Evolutionary conservation across 176 grass and related monocot species (phyloP).

Genomic region (Musa beccarii): DNA sequence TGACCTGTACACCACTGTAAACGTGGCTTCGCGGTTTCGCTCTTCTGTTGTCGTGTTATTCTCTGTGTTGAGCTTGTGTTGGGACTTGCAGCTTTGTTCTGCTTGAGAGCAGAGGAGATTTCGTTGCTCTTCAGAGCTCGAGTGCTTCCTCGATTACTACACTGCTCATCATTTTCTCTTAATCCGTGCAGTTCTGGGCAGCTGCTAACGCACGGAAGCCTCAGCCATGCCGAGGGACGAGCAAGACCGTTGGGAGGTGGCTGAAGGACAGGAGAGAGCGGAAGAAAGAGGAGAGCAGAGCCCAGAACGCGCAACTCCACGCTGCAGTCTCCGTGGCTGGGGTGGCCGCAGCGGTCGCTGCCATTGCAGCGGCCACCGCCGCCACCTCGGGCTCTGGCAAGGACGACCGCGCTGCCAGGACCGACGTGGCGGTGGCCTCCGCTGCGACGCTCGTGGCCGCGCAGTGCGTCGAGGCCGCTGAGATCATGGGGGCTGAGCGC

Average conservation of each 20-base stretch:
- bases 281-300: conserved; percentile 73
- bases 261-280: conserved; percentile 71
- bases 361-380: conserved; percentile 53
- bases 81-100: conserved; percentile 34
- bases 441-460: conserved; percentile 86
- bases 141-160: neutral
- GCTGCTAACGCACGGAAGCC: conserved; percentile 50
- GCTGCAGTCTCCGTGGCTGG: conserved; percentile 70
- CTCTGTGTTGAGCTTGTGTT: conserved; percentile 27
- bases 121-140: conserved; percentile 44
- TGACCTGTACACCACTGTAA: conserved; percentile 14
- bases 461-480: conserved; percentile 78
- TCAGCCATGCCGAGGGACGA: conserved; percentile 41
- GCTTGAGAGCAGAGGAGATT: conserved; percentile 61
- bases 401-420: conserved; percentile 57
- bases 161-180: neutral
- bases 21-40: neutral
- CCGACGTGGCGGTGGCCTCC: conserved; percentile 68
- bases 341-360: conserved; percentile 69
- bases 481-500: conserved; percentile 71
- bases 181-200: conserved; percentile 43
- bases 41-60: conserved; percentile 21
- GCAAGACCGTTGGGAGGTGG: conserved; percentile 93
- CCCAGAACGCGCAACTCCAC: conserved; percentile 89
- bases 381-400: conserved; percentile 35